Evolutionary conservation across 176 grass and related monocot genomes (phyloP), one percentile per base, ranked within the genome.

Genomic region (Juncus effusus): DNA sequence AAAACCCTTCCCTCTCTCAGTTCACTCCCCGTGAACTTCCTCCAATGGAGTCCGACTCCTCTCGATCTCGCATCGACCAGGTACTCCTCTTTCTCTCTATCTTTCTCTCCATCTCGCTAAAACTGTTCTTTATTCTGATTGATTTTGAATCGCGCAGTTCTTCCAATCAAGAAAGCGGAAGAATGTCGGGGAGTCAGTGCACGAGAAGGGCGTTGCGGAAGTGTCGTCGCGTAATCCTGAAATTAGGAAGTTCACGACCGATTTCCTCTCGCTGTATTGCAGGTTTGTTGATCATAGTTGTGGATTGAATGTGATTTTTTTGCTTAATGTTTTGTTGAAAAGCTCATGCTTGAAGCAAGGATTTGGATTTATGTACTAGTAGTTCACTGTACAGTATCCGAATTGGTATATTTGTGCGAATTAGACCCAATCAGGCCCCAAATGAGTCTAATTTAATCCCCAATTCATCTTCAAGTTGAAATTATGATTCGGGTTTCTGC

Each of bases 151-250:
- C 57, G 36, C 10, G 58, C 51, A 96, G 92, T 96, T 91, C 79
- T 96, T 86, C 38, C 40, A 85, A 62, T 81, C 85, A 76, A 96
- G 86, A 80, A 96, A 96, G 74, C 72, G 71, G 70, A 68, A 84
- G 42, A 72, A 59, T 72, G 54, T 45, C 4, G 68, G 9, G 39
- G 68, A 59, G 42, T 58, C 53, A 4, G 28, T 19, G 68, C 59
- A 64, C n/a, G 74, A 38, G 8, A 85, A 90, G 76, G 73, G 45
- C 0, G 77, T 56, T 42, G 56, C 13, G 61, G 65, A 67, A 85
- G 81, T 60, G 80, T 84, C 19, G 47, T 11, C 53, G 54, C 36
- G 12, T 63, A 49, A 51, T 79, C 76, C 59, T 39, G 85, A 88
- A 62, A 66, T 91, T 45, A 88, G 83, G 76, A 82, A 50, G 59